Evolutionary conservation across 495 filamentous ascomycete species (phyloP).

Genomic region (Aspergillus cavernicola): DNA sequence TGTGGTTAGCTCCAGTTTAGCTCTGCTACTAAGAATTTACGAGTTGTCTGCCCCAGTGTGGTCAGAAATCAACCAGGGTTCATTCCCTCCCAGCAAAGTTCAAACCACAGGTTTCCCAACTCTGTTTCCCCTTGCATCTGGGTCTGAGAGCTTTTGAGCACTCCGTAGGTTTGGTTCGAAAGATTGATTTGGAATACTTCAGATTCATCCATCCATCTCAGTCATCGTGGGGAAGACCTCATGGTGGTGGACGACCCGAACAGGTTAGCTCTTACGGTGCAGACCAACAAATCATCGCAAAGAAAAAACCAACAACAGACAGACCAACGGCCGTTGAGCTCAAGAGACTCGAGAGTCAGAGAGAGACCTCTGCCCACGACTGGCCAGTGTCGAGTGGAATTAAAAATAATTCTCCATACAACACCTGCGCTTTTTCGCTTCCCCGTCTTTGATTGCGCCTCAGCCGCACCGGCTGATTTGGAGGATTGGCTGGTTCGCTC

Average conservation of each 20-base stretch:
- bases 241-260: not conserved
- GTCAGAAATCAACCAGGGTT: too few relatives aligned
- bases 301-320: slow-evolving; percentile 15
- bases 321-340: slow-evolving; percentile 20
- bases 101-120: too few relatives aligned
- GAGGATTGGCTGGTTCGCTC: slow-evolving; percentile 8
- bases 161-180: too few relatives aligned
- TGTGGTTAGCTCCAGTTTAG: not conserved
- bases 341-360: not conserved
- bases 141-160: too few relatives aligned
- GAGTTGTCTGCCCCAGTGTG: not conserved
- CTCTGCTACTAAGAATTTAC: not conserved
- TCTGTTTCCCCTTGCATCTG: not conserved
- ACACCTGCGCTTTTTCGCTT: slow-evolving; percentile 9
- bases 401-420: slow-evolving; percentile 19
- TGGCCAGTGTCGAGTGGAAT: slow-evolving; percentile 5
- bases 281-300: not conserved
- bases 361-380: too few relatives aligned
- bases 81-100: too few relatives aligned
- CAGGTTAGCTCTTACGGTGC: slow-evolving; percentile 4
- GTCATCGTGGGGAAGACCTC: not conserved
- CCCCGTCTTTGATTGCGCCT: slow-evolving; percentile 22
- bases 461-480: slow-evolving; percentile 19
- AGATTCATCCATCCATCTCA: not conserved
- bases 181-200: not conserved